Evolutionary conservation across 768 basidiomycete species (phyloP), one percentile per base, ranked within the genome.

Genomic region (Chalciporus pseudorubinellus): DNA sequence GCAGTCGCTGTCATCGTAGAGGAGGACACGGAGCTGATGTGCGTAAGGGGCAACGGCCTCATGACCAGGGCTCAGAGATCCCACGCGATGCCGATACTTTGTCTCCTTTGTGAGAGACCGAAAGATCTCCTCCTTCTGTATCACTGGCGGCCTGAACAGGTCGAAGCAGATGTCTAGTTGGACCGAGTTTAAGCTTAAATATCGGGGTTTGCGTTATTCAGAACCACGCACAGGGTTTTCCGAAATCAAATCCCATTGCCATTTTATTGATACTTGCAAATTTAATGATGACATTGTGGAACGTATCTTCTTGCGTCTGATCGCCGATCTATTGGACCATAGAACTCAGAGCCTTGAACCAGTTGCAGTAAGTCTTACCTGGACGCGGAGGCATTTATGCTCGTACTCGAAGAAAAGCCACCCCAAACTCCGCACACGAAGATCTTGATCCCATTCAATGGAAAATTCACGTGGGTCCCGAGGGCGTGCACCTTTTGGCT

Each of bases 111-210:
- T 16, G 57, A 80, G 78, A 6, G 79, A 64, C 26, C 80, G 74
- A 61, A 85, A 78, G 56, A 86, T 81, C 29, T 80, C 72, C 44
- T 84, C 76, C 49, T 72, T 67, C 60, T 88, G 86, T 13, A 90
- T 68, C 10, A 78, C 66, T 0, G 88, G 85, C 5, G 90, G 89
- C 0, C 78, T 81, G 22, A 79, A 59, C 4, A 83, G 74, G 55
- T 88, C 84, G 50, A 89, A 87, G 61, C 84, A 83, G 22, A 87
- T 70, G 65, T 82, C 87, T 89, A 48, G 6, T 18, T 21, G 52
- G 11, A 51, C 9, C 6, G 7, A 64, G 6, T 9, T 46, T 46
- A 33, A 41, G 18, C 29, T 14, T 26, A 41, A 34, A 31, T 11
- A 12, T 31, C 8, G 13, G 10, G 10, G 29, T 31, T 31, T 13